These are phyloP conservation scores for Plectosphaerella cucumerina DNA, from an alignment of 2,329 filamentous ascomycete genomes.

Conservation along the genomic window DNA sequence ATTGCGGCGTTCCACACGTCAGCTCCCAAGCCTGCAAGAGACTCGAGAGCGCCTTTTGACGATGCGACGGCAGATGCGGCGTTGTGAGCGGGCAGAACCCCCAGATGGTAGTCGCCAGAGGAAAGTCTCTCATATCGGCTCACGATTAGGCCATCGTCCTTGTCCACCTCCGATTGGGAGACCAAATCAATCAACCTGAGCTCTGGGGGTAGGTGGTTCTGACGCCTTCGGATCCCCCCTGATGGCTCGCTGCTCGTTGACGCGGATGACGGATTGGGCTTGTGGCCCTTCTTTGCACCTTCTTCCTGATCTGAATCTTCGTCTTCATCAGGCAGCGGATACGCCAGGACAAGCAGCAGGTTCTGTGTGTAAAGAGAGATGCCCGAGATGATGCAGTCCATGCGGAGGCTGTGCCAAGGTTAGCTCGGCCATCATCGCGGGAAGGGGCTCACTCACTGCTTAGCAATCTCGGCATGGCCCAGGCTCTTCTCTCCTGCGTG, in stretches of 20 bases:
- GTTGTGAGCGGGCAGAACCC: slow-evolving; percentile 69
- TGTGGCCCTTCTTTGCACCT: slow-evolving; percentile 28
- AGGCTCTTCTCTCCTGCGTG: slow-evolving; percentile 65
- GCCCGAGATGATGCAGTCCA: slow-evolving; percentile 96
- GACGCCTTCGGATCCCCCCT: slow-evolving; percentile 64
- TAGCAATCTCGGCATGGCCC: slow-evolving; percentile 83
- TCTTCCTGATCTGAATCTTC: slow-evolving; percentile 46
- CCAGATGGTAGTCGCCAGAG: slow-evolving; percentile 87
- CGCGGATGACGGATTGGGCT: slow-evolving; percentile 36
- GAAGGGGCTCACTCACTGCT: slow-evolving; percentile 64
- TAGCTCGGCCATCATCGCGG: slow-evolving; percentile 13
- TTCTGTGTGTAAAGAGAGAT: slow-evolving; percentile 94
- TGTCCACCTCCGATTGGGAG: slow-evolving; percentile 82
- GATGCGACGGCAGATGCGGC: slow-evolving; percentile 61
- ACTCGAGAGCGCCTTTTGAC: slow-evolving; percentile 71
- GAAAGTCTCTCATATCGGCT: slow-evolving; percentile 83
- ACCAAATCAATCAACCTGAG: slow-evolving; percentile 85
- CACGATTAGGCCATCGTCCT: slow-evolving; percentile 81
- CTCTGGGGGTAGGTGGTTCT: slow-evolving; percentile 81
- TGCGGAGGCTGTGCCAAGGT: slow-evolving; percentile 63
- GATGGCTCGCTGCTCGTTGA: slow-evolving; percentile 54
- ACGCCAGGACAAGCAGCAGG: slow-evolving; percentile 86
- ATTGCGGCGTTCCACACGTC: slow-evolving; percentile 90
- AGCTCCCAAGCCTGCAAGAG: slow-evolving; percentile 65
- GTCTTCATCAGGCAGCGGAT: slow-evolving; percentile 72